phyloP scores from a whole-genome alignment of 805 yeast genomes.

The Metschnikowia lachancei region DNA sequence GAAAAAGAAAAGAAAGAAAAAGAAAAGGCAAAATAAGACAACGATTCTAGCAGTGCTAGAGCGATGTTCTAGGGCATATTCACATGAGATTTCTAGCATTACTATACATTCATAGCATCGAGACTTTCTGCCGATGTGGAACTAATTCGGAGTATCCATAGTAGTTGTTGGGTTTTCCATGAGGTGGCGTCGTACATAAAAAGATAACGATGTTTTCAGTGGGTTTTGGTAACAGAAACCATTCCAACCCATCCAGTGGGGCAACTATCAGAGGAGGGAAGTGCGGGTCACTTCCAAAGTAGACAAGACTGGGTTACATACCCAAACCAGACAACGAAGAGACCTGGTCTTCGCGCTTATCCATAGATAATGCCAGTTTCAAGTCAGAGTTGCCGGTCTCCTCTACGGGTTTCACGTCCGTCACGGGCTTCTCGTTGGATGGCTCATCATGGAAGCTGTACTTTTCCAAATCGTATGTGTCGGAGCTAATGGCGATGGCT shows the following conservation, averaged over 20 bases:
- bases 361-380: conserved; percentile 25
- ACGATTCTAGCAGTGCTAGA: background rate
- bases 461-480: conserved; percentile 43
- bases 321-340: conserved; percentile 24
- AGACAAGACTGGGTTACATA: conserved; percentile 9
- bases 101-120: background rate
- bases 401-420: conserved; percentile 25
- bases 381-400: conserved; percentile 20
- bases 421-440: conserved; percentile 38
- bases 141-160: background rate
- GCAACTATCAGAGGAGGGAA: too few relatives aligned
- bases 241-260: too few relatives aligned
- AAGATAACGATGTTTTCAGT: too few relatives aligned
- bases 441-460: conserved; percentile 40
- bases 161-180: background rate
- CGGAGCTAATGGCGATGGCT: conserved; percentile 24
- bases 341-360: conserved; percentile 26
- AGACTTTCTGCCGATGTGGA: background rate
- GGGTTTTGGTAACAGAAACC: too few relatives aligned
- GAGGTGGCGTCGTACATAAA: background rate
- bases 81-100: background rate
- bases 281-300: too few relatives aligned
- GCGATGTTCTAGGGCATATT: background rate
- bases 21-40: background rate
- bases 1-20: background rate